A percentile compares a stretch with the other conserved stretches of the same genome.
Conservation (phyloP, 179 eudicot genomes). For the Beta corolliflora region DNA sequence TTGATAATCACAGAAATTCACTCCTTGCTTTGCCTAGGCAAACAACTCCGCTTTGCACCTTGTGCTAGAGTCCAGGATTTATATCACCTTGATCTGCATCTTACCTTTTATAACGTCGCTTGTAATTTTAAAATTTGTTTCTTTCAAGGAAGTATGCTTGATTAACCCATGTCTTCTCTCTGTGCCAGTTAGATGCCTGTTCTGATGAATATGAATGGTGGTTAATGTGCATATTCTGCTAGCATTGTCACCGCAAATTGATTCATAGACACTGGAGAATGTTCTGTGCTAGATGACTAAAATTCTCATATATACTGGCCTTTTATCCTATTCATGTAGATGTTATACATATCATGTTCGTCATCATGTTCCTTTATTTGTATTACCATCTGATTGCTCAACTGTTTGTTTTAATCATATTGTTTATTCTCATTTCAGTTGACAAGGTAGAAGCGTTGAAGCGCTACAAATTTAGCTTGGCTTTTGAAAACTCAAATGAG, state of each 20-base stretch:
- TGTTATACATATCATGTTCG: background rate
- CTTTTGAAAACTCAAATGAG: constrained; percentile 96
- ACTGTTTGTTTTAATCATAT: background rate
- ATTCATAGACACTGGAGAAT: background rate
- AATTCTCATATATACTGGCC: background rate
- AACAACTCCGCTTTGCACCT: no score
- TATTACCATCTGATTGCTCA: constrained; percentile 2
- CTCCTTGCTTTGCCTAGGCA: no score
- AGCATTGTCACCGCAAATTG: background rate
- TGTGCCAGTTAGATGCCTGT: background rate
- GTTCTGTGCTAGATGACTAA: background rate
- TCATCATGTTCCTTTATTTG: constrained; percentile 1
- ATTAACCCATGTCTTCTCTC: background rate
- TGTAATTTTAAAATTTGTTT: background rate
- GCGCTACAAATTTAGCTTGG: constrained; percentile 91
- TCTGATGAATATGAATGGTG: background rate
- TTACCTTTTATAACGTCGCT: background rate
- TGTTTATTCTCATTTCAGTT: constrained; percentile 49
- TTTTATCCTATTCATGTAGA: background rate
- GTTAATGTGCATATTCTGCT: background rate
- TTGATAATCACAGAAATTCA: no score
- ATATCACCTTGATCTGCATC: background rate
- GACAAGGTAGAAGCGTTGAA: constrained; percentile 81
- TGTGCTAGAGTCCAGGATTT: background rate
- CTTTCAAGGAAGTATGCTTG: background rate